Evolutionary conservation across 805 yeast species (phyloP).

Genomic region (Saccharomycopsis babjevae): DNA sequence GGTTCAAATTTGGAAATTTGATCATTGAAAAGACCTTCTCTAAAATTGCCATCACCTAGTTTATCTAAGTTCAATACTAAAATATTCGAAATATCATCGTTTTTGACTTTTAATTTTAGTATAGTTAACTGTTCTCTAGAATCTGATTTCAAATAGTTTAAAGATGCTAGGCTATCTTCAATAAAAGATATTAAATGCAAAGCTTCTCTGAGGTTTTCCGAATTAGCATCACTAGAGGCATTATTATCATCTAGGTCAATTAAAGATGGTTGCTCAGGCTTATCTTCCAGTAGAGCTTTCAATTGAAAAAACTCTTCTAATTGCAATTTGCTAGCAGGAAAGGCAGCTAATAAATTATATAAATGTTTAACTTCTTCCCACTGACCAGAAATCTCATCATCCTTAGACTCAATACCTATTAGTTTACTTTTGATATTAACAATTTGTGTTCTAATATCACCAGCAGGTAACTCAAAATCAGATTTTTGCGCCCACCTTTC

Average conservation of each 20-base stretch:
- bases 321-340: slow-evolving; percentile 21
- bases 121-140: slow-evolving; percentile 50
- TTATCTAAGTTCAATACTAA: slow-evolving; percentile 43
- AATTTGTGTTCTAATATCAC: slow-evolving; percentile 40
- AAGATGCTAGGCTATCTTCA: slow-evolving; percentile 48
- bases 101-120: slow-evolving; percentile 58
- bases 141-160: slow-evolving; percentile 55
- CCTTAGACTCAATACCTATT: slow-evolving; percentile 51
- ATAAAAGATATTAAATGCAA: slow-evolving; percentile 35
- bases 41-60: neutral
- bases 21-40: slow-evolving; percentile 41
- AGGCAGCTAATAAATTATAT: slow-evolving; percentile 19
- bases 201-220: slow-evolving; percentile 17
- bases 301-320: slow-evolving; percentile 6
- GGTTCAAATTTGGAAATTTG: slow-evolving; percentile 67
- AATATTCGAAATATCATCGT: slow-evolving; percentile 76
- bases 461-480: slow-evolving; percentile 27
- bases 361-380: slow-evolving; percentile 5
- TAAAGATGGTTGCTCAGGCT: slow-evolving; percentile 3
- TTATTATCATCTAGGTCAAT: slow-evolving; percentile 12
- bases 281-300: neutral
- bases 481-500: slow-evolving; percentile 31
- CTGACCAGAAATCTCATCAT: slow-evolving; percentile 37
- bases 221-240: slow-evolving; percentile 46
- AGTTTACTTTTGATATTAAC: slow-evolving; percentile 48